These are phyloP conservation scores for Yamadazyma mexicana DNA, from an alignment of 1,139 yeast genomes.

Conservation along the genomic window DNA sequence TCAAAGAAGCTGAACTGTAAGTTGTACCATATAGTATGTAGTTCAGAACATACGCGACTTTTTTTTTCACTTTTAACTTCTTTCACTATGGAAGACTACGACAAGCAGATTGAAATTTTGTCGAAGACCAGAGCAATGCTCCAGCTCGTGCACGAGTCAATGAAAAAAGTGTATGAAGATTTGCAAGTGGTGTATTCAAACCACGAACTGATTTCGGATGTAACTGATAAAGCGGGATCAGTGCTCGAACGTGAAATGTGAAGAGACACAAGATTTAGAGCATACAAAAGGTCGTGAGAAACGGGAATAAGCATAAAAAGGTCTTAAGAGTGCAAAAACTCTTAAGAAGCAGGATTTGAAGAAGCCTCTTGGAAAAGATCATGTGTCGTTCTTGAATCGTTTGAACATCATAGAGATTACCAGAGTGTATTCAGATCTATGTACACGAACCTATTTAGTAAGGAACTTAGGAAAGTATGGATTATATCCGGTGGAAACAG, in stretches of 20 bases:
- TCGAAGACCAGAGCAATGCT: constrained; percentile 16
- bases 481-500: constrained; percentile 31
- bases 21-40: too few relatives aligned
- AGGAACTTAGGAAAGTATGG: constrained; percentile 40
- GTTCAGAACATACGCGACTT: neutral
- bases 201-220: constrained; percentile 9
- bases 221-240: neutral
- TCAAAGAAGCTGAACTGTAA: constrained; percentile 39
- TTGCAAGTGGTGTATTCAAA: constrained; percentile 12
- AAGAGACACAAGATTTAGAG: too few relatives aligned
- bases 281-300: too few relatives aligned
- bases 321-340: too few relatives aligned
- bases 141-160: constrained; percentile 17
- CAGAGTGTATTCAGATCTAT: too few relatives aligned
- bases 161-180: constrained; percentile 14
- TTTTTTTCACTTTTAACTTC: neutral
- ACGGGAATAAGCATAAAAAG: too few relatives aligned
- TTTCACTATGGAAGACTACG: constrained; percentile 10
- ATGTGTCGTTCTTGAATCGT: too few relatives aligned
- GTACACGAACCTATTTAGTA: neutral
- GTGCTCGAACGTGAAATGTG: neutral
- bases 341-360: too few relatives aligned
- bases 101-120: constrained; percentile 13
- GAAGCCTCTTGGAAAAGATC: too few relatives aligned
- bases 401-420: too few relatives aligned